These are phyloP conservation scores for Glaciozyma martinii DNA, from an alignment of 768 basidiomycete species.

Conservation along the genomic window DNA sequence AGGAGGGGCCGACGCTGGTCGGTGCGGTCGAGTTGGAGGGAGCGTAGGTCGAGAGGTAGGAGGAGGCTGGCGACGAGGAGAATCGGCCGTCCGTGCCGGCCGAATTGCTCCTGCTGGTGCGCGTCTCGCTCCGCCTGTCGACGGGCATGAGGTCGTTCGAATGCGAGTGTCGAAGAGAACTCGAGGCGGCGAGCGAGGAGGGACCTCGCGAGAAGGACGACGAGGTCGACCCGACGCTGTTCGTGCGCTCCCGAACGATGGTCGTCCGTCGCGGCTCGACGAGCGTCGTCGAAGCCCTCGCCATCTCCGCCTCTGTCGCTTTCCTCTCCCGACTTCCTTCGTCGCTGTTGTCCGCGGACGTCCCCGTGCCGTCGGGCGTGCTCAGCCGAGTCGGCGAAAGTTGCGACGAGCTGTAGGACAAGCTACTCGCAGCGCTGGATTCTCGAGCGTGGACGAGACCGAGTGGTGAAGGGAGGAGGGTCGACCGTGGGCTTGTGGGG, in stretches of 20 bases:
- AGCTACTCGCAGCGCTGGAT: neutral
- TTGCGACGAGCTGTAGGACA: neutral
- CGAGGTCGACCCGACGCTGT: neutral
- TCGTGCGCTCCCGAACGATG: neutral
- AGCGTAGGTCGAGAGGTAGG: conserved; percentile 8
- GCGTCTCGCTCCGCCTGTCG: neutral
- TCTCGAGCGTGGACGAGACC: neutral
- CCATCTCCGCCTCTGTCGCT: neutral
- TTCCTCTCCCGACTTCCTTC: neutral
- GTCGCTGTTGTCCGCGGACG: neutral
- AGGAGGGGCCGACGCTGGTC: neutral
- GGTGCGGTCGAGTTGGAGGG: conserved; percentile 6
- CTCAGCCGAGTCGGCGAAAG: neutral
- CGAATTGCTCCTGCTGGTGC: neutral
- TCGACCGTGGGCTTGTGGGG: neutral
- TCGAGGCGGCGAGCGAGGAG: neutral
- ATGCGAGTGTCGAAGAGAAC: neutral
- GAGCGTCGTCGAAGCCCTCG: neutral
- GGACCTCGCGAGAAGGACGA: neutral
- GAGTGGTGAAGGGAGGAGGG: neutral
- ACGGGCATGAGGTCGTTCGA: neutral
- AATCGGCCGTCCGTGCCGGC: neutral
- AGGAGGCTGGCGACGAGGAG: conserved; percentile 2
- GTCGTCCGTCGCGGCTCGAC: neutral
- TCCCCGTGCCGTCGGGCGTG: neutral